Conservation (phyloP, 345 rosid genomes). For the Linum tenue region DNA sequence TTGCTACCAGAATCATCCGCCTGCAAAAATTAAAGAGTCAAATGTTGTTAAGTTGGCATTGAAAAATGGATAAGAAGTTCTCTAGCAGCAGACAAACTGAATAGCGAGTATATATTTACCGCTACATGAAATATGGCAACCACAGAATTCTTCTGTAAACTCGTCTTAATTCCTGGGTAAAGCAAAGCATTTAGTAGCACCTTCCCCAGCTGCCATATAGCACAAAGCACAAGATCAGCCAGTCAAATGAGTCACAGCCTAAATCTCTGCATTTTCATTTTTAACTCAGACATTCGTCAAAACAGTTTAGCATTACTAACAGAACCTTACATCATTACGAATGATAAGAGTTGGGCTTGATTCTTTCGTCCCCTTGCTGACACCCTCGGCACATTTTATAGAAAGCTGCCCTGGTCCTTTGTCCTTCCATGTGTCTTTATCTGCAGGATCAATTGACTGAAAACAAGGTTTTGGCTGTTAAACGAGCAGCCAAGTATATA, state of each 20-base stretch:
- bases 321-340: conserved; percentile 82
- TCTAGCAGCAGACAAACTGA: too few relatives aligned
- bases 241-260: too few relatives aligned
- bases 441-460: conserved; percentile 73
- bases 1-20: too few relatives aligned
- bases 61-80: too few relatives aligned
- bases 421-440: conserved; percentile 87
- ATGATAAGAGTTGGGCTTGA: conserved; percentile 76
- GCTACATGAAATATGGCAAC: too few relatives aligned
- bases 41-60: too few relatives aligned
- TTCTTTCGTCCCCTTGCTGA: conserved; percentile 73
- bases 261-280: too few relatives aligned
- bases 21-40: too few relatives aligned
- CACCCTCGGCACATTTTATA: conserved; percentile 83
- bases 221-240: conserved; percentile 11
- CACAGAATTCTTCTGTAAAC: too few relatives aligned
- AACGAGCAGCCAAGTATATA: not conserved
- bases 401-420: conserved; percentile 84
- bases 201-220: conserved; percentile 63
- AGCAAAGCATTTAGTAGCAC: conserved; percentile 78
- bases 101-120: too few relatives aligned
- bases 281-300: too few relatives aligned
- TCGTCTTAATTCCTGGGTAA: too few relatives aligned
- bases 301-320: not conserved
- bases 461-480: not conserved